Conservation (phyloP, 495 filamentous ascomycete species). For the Lasiosphaeria hispida region DNA sequence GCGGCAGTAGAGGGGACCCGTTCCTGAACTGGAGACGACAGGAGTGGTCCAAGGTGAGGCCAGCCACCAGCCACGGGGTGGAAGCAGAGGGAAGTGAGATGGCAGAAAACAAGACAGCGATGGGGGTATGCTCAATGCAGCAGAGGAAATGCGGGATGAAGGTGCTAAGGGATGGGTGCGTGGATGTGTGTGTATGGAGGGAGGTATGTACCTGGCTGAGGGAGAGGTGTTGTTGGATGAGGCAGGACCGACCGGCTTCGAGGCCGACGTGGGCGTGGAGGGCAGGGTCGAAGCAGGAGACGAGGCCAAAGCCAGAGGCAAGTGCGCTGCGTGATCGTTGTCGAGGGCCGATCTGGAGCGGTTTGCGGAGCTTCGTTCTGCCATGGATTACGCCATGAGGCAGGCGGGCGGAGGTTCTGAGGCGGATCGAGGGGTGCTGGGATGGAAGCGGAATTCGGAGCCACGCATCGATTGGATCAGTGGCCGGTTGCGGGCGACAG, state of each 20-base stretch:
- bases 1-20: constrained; percentile 5
- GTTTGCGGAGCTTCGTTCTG: constrained; percentile 54
- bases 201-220: constrained; percentile 27
- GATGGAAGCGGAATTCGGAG: neutral
- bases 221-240: constrained; percentile 17
- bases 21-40: constrained; percentile 10
- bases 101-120: constrained; percentile 11
- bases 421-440: constrained; percentile 13
- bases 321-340: constrained; percentile 45
- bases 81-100: neutral
- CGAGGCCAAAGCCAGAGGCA: constrained; percentile 29
- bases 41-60: neutral
- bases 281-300: constrained; percentile 24
- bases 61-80: neutral
- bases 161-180: neutral
- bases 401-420: constrained; percentile 28
- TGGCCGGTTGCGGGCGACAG: neutral
- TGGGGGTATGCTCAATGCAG: neutral
- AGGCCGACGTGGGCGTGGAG: constrained; percentile 17
- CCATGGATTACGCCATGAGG: constrained; percentile 58
- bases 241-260: constrained; percentile 13
- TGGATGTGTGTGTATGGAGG: constrained; percentile 3
- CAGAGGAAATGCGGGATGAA: constrained; percentile 1
- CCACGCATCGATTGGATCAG: constrained; percentile 18
- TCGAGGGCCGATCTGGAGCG: constrained; percentile 54